Evolutionary conservation across 352 stramenopile genomes (phyloP).

Genomic region (Phytophthora syringae): DNA sequence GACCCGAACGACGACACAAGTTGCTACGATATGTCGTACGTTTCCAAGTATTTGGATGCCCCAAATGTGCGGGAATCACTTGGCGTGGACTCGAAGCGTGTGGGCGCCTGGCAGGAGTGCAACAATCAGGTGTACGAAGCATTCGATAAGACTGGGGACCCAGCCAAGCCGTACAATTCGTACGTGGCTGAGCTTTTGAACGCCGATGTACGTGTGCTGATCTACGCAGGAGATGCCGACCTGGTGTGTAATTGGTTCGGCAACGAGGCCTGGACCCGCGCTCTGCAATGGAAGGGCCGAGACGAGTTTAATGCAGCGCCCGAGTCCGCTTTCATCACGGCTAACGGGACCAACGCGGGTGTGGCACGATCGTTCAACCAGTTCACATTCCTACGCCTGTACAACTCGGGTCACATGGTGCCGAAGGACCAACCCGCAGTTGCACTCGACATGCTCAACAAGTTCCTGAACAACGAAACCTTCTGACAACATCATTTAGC

Average conservation of each 20-base stretch:
- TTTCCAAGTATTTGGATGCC: slow-evolving; percentile 60
- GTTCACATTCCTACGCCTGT: slow-evolving; percentile 68
- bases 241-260: slow-evolving; percentile 97
- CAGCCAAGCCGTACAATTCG: slow-evolving; percentile 90
- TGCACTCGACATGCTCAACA: no score
- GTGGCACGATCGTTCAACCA: no score
- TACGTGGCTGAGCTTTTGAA: slow-evolving; percentile 89
- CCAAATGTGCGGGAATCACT: slow-evolving; percentile 42
- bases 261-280: slow-evolving; percentile 92
- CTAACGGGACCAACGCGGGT: no score
- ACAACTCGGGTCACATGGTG: slow-evolving; percentile 73
- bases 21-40: slow-evolving; percentile 34
- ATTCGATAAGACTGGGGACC: slow-evolving; percentile 88
- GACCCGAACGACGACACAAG: slow-evolving; percentile 38
- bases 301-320: slow-evolving; percentile 74
- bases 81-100: slow-evolving; percentile 37
- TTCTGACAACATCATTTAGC: no score
- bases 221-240: slow-evolving; percentile 96
- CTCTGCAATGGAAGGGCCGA: slow-evolving; percentile 89
- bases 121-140: slow-evolving; percentile 66
- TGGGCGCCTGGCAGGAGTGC: slow-evolving; percentile 87
- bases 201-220: slow-evolving; percentile 71
- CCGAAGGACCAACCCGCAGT: slow-evolving; percentile 66
- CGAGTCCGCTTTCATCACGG: slow-evolving; percentile 23
- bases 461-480: slow-evolving; percentile 52